Base-by-base conservation (phyloP, 2,329 filamentous ascomycete genomes). In the Claviceps citrina region DNA sequence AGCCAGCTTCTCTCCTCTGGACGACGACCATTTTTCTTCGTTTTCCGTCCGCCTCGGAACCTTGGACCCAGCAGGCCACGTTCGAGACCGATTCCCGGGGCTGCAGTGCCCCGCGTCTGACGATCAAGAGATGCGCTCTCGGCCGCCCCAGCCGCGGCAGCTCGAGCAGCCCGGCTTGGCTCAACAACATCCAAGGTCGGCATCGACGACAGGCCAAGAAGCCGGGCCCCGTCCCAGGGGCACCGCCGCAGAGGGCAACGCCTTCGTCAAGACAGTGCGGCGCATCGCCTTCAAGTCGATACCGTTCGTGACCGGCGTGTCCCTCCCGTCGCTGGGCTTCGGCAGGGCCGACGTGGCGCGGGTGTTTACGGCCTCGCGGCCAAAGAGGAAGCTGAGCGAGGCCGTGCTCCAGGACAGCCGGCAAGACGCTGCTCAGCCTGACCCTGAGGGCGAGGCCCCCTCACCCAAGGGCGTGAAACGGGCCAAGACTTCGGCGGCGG, bases 321-420 rank as follows among this genome's bases (percentile, higher is more conserved):
- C 32, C 5, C 32, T 24, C 1, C 9, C 26, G 15, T 7, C 13
- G 12, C 28, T 22, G 32, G n/a, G 26, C 4, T 10, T 35, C 13
- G 7, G 32, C 18, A n/a, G n/a, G 31, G 12, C 18, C 9, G 38
- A 40, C 12, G 10, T 40, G 18, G 4, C 38, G 7, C 31, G 36
- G 20, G n/a, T 40, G 3, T 36, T 40, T 26, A 19, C 38, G 4
- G 15, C 38, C 7, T 36, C 32, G 7, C 30, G 12, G 4, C 38
- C 26, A 31, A 40, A 40, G 26, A 43, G 37, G 9, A 36, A 37
- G 26, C 22, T 27, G 18, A 19, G 27, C 22, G 31, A 39, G 16
- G 16, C 10, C 8, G 15, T 12, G n/a, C n/a, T n/a, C n/a, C n/a
- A n/a, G n/a, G 36, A 42, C 15, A 20, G 19, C 15, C 18, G 16